Evolutionary conservation across 495 filamentous ascomycete species (phyloP).

Genomic region (Penicillium pancosmium): DNA sequence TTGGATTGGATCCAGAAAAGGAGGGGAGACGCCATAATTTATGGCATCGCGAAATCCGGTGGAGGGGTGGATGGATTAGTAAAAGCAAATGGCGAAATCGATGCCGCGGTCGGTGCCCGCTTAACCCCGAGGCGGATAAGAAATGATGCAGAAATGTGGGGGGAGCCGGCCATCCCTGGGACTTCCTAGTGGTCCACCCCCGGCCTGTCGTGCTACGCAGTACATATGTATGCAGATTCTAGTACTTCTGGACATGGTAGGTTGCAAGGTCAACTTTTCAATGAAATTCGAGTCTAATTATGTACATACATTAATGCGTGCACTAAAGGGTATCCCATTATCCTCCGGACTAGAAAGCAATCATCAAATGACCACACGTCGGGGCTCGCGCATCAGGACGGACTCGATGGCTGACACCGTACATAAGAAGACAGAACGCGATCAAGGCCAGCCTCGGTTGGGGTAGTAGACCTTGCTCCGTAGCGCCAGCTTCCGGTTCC

Average conservation of each 20-base stretch:
- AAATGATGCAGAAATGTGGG: slow-evolving; percentile 22
- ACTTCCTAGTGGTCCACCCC: slow-evolving; percentile 1
- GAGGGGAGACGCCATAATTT: slow-evolving; percentile 18
- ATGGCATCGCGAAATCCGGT: slow-evolving; percentile 19
- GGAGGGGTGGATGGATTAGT: slow-evolving; percentile 32
- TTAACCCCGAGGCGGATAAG: slow-evolving; percentile 24
- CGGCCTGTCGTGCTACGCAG: too few species aligned
- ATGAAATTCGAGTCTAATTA: slow-evolving; percentile 34
- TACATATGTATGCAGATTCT: too few species aligned
- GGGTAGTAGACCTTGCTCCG: slow-evolving; percentile 19
- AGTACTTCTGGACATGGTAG: too few species aligned
- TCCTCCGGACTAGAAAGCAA: slow-evolving; percentile 19
- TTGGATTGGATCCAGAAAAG: neutral
- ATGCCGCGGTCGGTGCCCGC: slow-evolving; percentile 9
- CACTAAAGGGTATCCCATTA: slow-evolving; percentile 27
- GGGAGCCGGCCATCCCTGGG: slow-evolving; percentile 8
- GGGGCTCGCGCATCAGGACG: slow-evolving; percentile 15
- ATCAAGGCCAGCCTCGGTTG: slow-evolving; percentile 20
- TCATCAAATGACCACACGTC: slow-evolving; percentile 9
- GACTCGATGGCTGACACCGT: slow-evolving; percentile 14
- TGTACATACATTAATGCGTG: slow-evolving; percentile 37
- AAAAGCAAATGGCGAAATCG: slow-evolving; percentile 29
- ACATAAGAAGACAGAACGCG: slow-evolving; percentile 29
- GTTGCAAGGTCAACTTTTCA: slow-evolving; percentile 21
- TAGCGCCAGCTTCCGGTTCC: slow-evolving; percentile 31